phyloP scores from a whole-genome alignment of 495 filamentous ascomycete genomes.

The Wilcoxina mikolae region DNA sequence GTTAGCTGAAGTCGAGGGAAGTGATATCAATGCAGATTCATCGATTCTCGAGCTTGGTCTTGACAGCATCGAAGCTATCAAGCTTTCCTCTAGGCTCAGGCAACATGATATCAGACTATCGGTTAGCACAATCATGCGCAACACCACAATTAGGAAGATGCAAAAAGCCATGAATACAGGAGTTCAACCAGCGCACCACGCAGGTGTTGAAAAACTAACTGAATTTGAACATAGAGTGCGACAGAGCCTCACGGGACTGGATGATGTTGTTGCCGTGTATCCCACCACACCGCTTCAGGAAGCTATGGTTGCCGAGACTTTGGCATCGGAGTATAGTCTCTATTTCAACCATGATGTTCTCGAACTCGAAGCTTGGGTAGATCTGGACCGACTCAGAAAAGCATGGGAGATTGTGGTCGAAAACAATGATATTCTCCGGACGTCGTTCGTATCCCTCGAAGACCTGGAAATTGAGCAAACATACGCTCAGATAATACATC shows the following conservation, averaged over 20 bases:
- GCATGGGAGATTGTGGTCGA: slow-evolving; percentile 47
- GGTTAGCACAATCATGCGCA: slow-evolving; percentile 53
- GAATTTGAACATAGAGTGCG: slow-evolving; percentile 29
- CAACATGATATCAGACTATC: slow-evolving; percentile 42
- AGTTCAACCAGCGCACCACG: slow-evolving; percentile 3
- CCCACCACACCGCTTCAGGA: slow-evolving; percentile 66
- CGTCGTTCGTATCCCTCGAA: slow-evolving; percentile 50
- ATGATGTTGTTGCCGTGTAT: slow-evolving; percentile 40
- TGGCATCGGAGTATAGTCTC: slow-evolving; percentile 45
- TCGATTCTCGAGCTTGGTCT: slow-evolving; percentile 51
- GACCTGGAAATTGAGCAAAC: slow-evolving; percentile 38
- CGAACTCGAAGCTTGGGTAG: slow-evolving; percentile 36
- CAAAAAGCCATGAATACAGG: slow-evolving; percentile 24
- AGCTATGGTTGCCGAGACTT: slow-evolving; percentile 63
- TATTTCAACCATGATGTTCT: slow-evolving; percentile 73
- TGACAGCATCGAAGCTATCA: slow-evolving; percentile 56
- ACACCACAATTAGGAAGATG: slow-evolving; percentile 48
- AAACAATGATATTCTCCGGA: slow-evolving; percentile 55
- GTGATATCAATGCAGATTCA: slow-evolving; percentile 38
- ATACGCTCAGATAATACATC: slow-evolving; percentile 52
- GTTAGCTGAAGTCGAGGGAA: slow-evolving; percentile 39
- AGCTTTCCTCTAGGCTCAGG: slow-evolving; percentile 51
- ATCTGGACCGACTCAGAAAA: slow-evolving; percentile 38
- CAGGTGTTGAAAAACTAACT: slow-evolving; percentile 9
- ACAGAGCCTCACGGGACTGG: slow-evolving; percentile 29